A percentile compares a stretch with the other conserved stretches of the same genome.
Evolutionary conservation across 2,329 filamentous ascomycete genomes (phyloP).

Genomic region (Didymella lethalis): DNA sequence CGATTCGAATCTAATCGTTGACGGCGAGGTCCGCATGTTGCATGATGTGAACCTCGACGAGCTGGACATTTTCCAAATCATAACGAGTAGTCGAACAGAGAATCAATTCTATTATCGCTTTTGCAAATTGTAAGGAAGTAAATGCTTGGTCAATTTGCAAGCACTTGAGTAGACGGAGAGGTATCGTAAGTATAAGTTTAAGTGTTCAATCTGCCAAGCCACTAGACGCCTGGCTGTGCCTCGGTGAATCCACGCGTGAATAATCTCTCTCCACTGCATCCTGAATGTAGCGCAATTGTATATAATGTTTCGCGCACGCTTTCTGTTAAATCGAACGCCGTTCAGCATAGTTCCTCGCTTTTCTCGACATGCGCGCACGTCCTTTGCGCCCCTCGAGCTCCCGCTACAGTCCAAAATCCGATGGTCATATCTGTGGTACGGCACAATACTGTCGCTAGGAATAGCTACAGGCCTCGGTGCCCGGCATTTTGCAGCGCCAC

Average conservation of each 20-base stretch:
- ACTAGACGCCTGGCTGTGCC: constrained; percentile 30
- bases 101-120: neutral
- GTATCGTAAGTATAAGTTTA: neutral
- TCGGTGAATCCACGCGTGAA: constrained; percentile 28
- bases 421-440: constrained; percentile 45
- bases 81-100: constrained; percentile 23
- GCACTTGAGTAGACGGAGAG: neutral
- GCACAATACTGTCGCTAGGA: constrained; percentile 37
- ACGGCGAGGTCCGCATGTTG: constrained; percentile 38
- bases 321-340: constrained; percentile 20
- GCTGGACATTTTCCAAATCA: constrained; percentile 34
- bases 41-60: constrained; percentile 37
- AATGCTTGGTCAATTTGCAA: neutral
- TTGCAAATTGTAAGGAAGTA: neutral
- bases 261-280: constrained; percentile 11
- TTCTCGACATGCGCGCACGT: constrained; percentile 10
- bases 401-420: constrained; percentile 38
- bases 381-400: constrained; percentile 11
- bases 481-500: constrained; percentile 38
- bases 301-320: constrained; percentile 35
- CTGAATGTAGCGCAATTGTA: constrained; percentile 9
- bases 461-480: constrained; percentile 35
- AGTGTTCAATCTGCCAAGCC: constrained; percentile 28
- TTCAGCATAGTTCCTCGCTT: constrained; percentile 10
- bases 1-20: neutral